phyloP scores from a whole-genome alignment of 2,329 filamentous ascomycete genomes.

The Raffaelea deltoideospora region DNA sequence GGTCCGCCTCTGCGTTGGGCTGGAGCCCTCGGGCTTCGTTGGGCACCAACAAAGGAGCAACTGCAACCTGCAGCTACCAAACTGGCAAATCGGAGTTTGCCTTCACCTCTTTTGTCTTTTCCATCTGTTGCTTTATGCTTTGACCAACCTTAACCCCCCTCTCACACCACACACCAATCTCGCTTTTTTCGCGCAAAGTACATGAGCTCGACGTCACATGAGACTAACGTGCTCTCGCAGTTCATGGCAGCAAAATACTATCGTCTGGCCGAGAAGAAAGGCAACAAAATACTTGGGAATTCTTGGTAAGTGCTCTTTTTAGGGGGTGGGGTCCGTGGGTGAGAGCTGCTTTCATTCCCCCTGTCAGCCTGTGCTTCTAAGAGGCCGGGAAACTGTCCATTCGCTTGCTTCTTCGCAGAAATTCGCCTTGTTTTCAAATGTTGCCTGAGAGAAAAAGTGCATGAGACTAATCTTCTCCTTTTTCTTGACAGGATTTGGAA shows the following conservation, averaged over 20 bases:
- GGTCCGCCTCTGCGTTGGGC: neutral
- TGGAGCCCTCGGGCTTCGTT: slow-evolving; percentile 1
- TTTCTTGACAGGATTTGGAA: slow-evolving; percentile 73
- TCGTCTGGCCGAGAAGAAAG: slow-evolving; percentile 75
- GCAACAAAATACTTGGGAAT: slow-evolving; percentile 83
- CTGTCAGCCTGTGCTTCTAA: neutral
- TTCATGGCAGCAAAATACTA: slow-evolving; percentile 79
- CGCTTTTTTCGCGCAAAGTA: too few relatives aligned
- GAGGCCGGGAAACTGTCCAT: too few relatives aligned
- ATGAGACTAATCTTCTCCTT: neutral
- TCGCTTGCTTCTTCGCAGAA: neutral
- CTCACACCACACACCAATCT: too few relatives aligned
- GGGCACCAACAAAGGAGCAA: slow-evolving; percentile 4
- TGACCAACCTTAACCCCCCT: too few relatives aligned
- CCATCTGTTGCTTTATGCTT: too few relatives aligned
- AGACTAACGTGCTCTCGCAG: slow-evolving; percentile 39
- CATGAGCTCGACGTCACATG: slow-evolving; percentile 19
- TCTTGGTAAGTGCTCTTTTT: slow-evolving; percentile 57
- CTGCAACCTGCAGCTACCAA: too few relatives aligned
- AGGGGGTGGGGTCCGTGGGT: too few relatives aligned
- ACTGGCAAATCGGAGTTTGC: too few relatives aligned
- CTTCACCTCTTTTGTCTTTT: too few relatives aligned
- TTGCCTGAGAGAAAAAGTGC: neutral
- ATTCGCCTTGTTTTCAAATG: too few relatives aligned
- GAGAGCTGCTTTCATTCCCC: neutral